phyloP scores from a whole-genome alignment of 2,329 filamentous ascomycete species.

The Lasiodiplodia sp. region DNA sequence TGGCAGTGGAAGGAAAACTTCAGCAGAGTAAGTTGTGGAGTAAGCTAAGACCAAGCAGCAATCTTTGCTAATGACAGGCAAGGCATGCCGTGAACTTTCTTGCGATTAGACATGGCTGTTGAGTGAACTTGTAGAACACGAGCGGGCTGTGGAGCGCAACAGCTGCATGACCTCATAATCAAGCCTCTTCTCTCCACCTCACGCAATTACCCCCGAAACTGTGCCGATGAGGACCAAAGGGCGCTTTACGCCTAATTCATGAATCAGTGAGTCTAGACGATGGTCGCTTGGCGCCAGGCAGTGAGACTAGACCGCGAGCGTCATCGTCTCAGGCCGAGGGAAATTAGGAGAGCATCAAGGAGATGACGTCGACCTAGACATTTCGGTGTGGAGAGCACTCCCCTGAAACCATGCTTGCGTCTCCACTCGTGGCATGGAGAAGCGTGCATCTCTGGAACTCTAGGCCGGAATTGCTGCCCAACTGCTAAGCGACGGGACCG shows the following conservation, averaged over 20 bases:
- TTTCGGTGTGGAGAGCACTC: not conserved
- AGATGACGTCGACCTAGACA: conserved; percentile 10
- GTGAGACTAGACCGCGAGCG: too few relatives aligned
- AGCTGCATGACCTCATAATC: not conserved
- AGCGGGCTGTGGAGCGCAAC: conserved; percentile 9
- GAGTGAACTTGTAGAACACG: not conserved
- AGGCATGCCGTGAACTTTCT: not conserved
- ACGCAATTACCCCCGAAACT: conserved; percentile 2
- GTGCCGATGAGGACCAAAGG: conserved; percentile 7
- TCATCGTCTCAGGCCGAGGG: not conserved
- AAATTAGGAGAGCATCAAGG: not conserved
- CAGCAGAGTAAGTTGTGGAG: not conserved
- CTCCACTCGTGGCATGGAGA: not conserved
- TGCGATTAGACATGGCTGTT: not conserved
- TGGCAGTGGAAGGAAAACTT: not conserved
- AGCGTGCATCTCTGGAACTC: not conserved
- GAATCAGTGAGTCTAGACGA: not conserved
- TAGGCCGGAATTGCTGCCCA: conserved; percentile 15
- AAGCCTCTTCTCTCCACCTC: not conserved
- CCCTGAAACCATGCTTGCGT: not conserved
- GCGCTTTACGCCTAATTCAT: not conserved
- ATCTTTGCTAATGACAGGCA: not conserved
- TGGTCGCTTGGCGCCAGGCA: not conserved
- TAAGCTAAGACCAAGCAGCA: not conserved
- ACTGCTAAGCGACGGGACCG: conserved; percentile 15